Evolutionary conservation across 805 yeast genomes (phyloP).

Genomic region (Candida peoriensis): DNA sequence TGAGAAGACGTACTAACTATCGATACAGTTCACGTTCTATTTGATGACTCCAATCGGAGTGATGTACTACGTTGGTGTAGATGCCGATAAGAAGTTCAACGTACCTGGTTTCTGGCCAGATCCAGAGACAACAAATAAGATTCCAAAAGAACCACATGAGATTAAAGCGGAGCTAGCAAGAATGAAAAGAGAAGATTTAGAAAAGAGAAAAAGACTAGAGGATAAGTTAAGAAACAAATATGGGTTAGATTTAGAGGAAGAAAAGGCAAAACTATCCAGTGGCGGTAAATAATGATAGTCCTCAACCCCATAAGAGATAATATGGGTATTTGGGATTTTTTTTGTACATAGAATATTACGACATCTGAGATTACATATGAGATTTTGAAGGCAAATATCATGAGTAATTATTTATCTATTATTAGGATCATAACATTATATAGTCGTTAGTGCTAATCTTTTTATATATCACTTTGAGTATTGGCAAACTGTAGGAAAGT

Average conservation of each 20-base stretch:
- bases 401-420: no score
- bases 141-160: slow-evolving; percentile 91
- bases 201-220: slow-evolving; percentile 68
- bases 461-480: no score
- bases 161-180: slow-evolving; percentile 88
- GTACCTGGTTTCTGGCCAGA: slow-evolving; percentile 98
- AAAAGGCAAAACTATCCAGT: slow-evolving; percentile 29
- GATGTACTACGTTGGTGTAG: slow-evolving; percentile 90
- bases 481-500: not conserved
- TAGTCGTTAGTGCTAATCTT: no score
- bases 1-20: not conserved
- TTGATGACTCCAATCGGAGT: slow-evolving; percentile 82
- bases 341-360: no score
- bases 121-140: slow-evolving; percentile 82
- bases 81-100: slow-evolving; percentile 83
- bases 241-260: slow-evolving; percentile 56
- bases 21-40: slow-evolving; percentile 66
- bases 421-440: no score
- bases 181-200: slow-evolving; percentile 69
- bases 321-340: no score
- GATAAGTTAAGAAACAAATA: slow-evolving; percentile 58
- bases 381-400: no score
- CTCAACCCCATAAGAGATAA: no score
- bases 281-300: no score
- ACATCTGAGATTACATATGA: no score